phyloP scores from a whole-genome alignment of 139 green algal genomes.

The Ettlia oleoabundans region DNA sequence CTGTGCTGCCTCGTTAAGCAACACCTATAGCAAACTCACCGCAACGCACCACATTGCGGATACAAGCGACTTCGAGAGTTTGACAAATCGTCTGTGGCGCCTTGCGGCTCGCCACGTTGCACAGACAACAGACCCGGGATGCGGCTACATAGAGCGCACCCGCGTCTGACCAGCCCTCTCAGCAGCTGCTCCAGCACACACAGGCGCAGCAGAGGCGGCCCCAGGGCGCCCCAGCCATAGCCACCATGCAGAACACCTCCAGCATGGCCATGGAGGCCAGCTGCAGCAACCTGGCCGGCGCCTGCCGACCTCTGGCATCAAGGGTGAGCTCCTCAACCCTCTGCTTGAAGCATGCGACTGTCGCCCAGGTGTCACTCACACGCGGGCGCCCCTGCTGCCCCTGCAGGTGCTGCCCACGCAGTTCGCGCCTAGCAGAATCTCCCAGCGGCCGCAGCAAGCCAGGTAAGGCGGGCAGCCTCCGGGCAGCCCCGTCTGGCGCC shows the following conservation, averaged over 20 bases:
- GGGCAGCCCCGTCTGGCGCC: neutral
- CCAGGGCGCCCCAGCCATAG: neutral
- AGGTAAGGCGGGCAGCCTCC: constrained; percentile 1
- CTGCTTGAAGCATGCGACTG: neutral
- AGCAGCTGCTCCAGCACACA: neutral
- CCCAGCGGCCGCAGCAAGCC: constrained; percentile 8
- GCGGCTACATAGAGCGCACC: no score
- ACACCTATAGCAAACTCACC: no score
- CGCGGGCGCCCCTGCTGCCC: neutral
- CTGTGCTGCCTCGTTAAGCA: no score
- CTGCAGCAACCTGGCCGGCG: neutral
- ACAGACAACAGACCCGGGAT: no score
- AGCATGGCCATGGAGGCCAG: neutral
- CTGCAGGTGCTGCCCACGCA: constrained; percentile 23
- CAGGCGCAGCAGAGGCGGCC: neutral
- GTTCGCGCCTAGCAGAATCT: neutral
- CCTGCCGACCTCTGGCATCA: neutral
- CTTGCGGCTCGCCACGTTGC: no score
- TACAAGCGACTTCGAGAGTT: no score
- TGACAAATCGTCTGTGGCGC: no score
- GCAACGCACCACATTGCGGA: no score
- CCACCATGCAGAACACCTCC: neutral
- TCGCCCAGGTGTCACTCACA: neutral
- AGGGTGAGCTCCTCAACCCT: neutral
- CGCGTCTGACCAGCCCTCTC: no score